Evolutionary conservation across 495 filamentous ascomycete genomes (phyloP).

Genomic region (Hypoxylon rickii): DNA sequence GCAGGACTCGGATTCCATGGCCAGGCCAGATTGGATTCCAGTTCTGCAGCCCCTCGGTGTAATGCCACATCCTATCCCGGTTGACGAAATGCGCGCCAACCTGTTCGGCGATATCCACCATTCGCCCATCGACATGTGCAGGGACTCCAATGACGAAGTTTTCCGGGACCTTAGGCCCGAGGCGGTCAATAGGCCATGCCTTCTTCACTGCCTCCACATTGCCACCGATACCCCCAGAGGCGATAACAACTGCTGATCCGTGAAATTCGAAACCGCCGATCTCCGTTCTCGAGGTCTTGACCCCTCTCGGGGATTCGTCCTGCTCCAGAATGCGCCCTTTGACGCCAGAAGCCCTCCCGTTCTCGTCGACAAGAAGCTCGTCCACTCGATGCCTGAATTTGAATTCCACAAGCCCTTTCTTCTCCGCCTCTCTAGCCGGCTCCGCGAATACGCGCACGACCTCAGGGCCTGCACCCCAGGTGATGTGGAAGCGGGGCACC

Average conservation of each 20-base stretch:
- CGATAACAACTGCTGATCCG: conserved; percentile 50
- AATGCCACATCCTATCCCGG: conserved; percentile 59
- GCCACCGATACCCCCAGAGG: conserved; percentile 56
- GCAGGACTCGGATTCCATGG: conserved; percentile 57
- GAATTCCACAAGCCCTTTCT: conserved; percentile 53
- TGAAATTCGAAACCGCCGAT: conserved; percentile 51
- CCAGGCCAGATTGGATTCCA: conserved; percentile 58
- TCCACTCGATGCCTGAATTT: conserved; percentile 54
- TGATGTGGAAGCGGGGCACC: conserved; percentile 56
- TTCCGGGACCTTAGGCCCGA: conserved; percentile 51
- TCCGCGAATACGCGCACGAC: conserved; percentile 55
- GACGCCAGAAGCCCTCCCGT: conserved; percentile 52
- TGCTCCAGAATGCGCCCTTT: conserved; percentile 50
- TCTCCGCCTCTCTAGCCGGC: conserved; percentile 50
- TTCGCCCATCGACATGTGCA: conserved; percentile 57
- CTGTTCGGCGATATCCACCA: conserved; percentile 53
- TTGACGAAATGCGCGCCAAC: conserved; percentile 55
- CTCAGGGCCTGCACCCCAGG: conserved; percentile 59
- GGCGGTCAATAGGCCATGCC: conserved; percentile 51
- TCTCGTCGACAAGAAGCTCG: conserved; percentile 52
- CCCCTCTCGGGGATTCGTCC: conserved; percentile 47
- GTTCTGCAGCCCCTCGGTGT: conserved; percentile 58
- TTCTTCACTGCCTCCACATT: conserved; percentile 56
- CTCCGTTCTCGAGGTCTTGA: conserved; percentile 45
- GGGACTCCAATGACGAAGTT: conserved; percentile 58